phyloP scores from a whole-genome alignment of 2,329 filamentous ascomycete species.

The Aspergillus texensis region DNA sequence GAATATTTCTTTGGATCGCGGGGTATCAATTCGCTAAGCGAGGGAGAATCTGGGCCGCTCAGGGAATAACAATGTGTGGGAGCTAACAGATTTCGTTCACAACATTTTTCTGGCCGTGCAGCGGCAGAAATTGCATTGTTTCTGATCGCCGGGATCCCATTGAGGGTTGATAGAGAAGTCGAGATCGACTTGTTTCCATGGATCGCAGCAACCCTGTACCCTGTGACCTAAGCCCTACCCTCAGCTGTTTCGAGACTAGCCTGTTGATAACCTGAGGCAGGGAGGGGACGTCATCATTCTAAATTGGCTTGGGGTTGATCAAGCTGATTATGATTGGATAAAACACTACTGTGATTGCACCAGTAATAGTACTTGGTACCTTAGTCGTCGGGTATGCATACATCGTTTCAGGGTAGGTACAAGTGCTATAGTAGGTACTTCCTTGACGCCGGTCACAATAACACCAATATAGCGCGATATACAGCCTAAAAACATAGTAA shows the following conservation, averaged over 20 bases:
- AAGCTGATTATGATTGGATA: not conserved
- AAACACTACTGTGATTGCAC: not conserved
- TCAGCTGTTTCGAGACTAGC: not conserved
- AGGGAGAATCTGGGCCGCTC: not conserved
- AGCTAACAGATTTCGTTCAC: not conserved
- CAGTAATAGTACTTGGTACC: not conserved
- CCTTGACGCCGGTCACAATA: not conserved
- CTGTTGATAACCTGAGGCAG: conserved; percentile 2
- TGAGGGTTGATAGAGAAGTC: not conserved
- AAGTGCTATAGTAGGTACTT: not conserved
- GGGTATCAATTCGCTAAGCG: conserved; percentile 1
- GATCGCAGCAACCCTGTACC: conserved; percentile 20
- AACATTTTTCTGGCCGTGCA: not conserved
- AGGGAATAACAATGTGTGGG: not conserved
- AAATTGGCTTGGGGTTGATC: not conserved
- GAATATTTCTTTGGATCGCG: not conserved
- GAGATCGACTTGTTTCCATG: conserved; percentile 5
- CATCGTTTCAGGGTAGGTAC: not conserved
- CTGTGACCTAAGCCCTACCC: conserved; percentile 30
- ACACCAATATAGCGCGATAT: not conserved
- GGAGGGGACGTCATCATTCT: not conserved
- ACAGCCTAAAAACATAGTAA: not conserved
- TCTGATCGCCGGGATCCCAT: not conserved
- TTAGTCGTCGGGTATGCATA: not conserved
- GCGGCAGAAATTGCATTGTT: not conserved